Percentiles rank a stretch among this genome's conserved stretches.
Evolutionary conservation across 345 rosid species (phyloP).

Genomic region (Litchi chinensis): DNA sequence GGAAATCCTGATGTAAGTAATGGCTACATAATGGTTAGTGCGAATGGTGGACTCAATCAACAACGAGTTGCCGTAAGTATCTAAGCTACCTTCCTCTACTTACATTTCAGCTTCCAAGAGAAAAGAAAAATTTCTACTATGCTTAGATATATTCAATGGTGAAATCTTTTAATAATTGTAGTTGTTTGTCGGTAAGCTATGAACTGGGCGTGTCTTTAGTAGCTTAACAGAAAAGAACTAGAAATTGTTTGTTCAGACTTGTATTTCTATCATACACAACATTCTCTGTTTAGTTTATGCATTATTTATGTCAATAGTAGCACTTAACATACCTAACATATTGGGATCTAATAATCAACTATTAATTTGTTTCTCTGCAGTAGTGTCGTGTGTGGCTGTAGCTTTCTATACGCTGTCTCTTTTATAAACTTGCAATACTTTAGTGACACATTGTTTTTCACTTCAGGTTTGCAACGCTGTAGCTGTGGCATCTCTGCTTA

Average conservation of each 20-base stretch:
- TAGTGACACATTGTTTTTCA: constrained; percentile 12
- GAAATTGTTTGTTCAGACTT: neutral
- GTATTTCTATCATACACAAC: neutral
- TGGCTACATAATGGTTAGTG: constrained; percentile 82
- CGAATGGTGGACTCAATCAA: constrained; percentile 95
- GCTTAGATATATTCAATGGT: neutral
- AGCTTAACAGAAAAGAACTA: neutral
- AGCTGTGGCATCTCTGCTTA: constrained; percentile 75
- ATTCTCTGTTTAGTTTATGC: neutral
- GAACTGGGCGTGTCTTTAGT: neutral
- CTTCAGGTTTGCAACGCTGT: constrained; percentile 85
- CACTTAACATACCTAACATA: neutral
- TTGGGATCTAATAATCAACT: neutral
- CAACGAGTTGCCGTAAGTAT: constrained; percentile 92
- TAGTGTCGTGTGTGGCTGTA: neutral
- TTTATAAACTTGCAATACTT: neutral
- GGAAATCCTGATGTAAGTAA: constrained; percentile 47
- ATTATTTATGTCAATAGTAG: neutral
- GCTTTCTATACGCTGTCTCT: neutral
- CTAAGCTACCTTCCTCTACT: neutral
- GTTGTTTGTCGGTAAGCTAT: neutral
- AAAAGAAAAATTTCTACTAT: constrained; percentile 2
- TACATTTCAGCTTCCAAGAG: constrained; percentile 7
- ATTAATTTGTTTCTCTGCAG: neutral
- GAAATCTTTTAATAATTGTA: neutral